Evolutionary conservation across 2,329 filamentous ascomycete genomes (phyloP).

Genomic region (Seiridium cupressi): DNA sequence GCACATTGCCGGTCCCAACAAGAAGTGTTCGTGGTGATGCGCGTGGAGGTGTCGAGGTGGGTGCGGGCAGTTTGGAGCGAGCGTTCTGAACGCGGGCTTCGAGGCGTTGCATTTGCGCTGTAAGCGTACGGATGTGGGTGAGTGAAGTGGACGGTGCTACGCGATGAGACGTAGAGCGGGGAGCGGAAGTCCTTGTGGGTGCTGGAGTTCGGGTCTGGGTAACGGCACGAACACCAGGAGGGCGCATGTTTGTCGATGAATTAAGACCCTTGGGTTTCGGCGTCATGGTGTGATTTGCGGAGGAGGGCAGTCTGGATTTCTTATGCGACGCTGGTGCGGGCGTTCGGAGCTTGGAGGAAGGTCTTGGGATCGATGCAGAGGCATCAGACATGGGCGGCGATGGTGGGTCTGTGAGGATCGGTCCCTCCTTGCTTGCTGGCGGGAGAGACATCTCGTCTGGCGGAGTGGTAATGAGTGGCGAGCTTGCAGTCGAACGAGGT

Average conservation of each 20-base stretch:
- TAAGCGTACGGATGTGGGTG: conserved; percentile 88
- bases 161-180: conserved; percentile 45
- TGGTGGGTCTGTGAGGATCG: conserved; percentile 76
- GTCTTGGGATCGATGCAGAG: conserved; percentile 59
- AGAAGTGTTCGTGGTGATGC: conserved; percentile 66
- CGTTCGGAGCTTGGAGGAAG: conserved; percentile 42
- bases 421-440: conserved; percentile 53
- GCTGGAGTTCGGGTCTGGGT: conserved; percentile 43
- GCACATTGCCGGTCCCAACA: conserved; percentile 38
- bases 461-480: conserved; percentile 85
- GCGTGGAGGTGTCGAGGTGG: conserved; percentile 73
- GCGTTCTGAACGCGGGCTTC: conserved; percentile 91
- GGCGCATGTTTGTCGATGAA: conserved; percentile 33
- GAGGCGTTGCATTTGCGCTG: conserved; percentile 94
- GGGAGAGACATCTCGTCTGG: conserved; percentile 66
- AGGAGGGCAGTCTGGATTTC: conserved; percentile 51
- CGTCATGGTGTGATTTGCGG: conserved; percentile 51
- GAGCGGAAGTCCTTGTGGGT: conserved; percentile 44
- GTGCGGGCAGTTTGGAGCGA: conserved; percentile 85
- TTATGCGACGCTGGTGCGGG: conserved; percentile 32
- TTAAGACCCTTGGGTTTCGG: conserved; percentile 46
- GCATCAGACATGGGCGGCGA: conserved; percentile 92
- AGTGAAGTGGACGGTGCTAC: conserved; percentile 68
- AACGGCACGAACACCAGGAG: conserved; percentile 41
- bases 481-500: conserved; percentile 83